Base-by-base conservation (phyloP, 768 basidiomycete genomes). In the Serendipita sp. region DNA sequence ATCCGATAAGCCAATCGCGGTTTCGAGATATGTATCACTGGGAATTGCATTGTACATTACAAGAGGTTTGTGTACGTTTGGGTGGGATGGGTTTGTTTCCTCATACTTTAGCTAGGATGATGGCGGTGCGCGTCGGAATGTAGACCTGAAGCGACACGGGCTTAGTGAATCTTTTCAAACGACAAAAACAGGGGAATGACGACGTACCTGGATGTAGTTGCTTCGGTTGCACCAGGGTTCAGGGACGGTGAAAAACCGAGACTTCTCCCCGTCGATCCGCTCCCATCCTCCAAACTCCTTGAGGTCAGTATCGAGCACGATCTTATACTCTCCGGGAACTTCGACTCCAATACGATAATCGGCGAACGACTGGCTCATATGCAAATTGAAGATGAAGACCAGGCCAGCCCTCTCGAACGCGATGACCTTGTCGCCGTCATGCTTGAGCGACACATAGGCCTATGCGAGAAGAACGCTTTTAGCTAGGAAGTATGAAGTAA, bases 311-410 rank as follows among this genome's bases (percentile, higher is more conserved):
- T 78, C 84, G 60, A 99, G 75, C 2, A 90, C 75, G 65, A 91
- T 79, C 56, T 75, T 77, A 73, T 98, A 98, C 73, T 93, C 84
- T 9, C 96, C 96, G 28, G 88, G 74, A 56, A 73, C 79, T 38
- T 97, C 85, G 22, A 95, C 82, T 3, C 96, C 96, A 60, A 98
- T 85, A 51, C 93, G 84, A 74, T 97, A 99, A 73, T 97, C 92
- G 48, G 84, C 82, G 76, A 84, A 99, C 64, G 92, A 95, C 42
- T 88, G 73, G n/a, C 80, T 82, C 3, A 90, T 85, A 76, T 97
- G 85, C 80, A 98, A 95, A 75, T 99, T 98, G 81, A 96, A 98
- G 68, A 98, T 78, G 77, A 97, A 99, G 48, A 99, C 75, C 44
- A 98, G 78, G 33, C 90, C 88, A 20, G 88, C 93, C 60, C 96